phyloP scores from a whole-genome alignment of 169 alveolate species.

The Eimeria praecox region DNA sequence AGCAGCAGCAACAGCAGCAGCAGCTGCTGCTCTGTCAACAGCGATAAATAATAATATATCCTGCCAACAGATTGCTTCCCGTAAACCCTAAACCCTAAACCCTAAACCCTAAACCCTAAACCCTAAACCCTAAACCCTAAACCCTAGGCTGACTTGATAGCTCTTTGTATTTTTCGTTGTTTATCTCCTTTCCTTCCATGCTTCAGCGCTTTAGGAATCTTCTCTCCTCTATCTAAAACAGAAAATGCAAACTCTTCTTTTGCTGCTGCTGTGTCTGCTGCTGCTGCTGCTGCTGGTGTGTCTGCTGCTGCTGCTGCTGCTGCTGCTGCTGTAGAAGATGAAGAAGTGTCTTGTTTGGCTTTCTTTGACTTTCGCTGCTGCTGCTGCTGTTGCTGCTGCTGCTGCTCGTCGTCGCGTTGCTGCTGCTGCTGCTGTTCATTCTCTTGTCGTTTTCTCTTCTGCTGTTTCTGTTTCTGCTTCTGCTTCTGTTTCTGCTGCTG shows the following conservation, averaged over 20 bases:
- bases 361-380: not conserved
- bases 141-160: slow-evolving; percentile 24
- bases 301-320: not conserved
- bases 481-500: not conserved
- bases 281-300: not conserved
- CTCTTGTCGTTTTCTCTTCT: not conserved
- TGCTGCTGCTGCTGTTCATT: not conserved
- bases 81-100: not conserved
- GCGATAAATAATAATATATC: not conserved
- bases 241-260: slow-evolving; percentile 6
- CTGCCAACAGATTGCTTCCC: too few relatives aligned
- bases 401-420: too few relatives aligned
- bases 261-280: not conserved
- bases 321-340: not conserved
- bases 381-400: not conserved
- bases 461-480: not conserved
- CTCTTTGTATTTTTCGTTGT: not conserved
- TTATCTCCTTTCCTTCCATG: slow-evolving; percentile 4
- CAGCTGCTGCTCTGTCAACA: not conserved
- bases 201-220: not conserved
- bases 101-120: slow-evolving; percentile 59
- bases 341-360: not conserved
- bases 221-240: not conserved
- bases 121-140: slow-evolving; percentile 44
- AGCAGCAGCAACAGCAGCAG: slow-evolving; percentile 2